These are phyloP conservation scores for Dianthus caryophyllus DNA, from an alignment of 148 eudicot genomes.

Conservation along the genomic window DNA sequence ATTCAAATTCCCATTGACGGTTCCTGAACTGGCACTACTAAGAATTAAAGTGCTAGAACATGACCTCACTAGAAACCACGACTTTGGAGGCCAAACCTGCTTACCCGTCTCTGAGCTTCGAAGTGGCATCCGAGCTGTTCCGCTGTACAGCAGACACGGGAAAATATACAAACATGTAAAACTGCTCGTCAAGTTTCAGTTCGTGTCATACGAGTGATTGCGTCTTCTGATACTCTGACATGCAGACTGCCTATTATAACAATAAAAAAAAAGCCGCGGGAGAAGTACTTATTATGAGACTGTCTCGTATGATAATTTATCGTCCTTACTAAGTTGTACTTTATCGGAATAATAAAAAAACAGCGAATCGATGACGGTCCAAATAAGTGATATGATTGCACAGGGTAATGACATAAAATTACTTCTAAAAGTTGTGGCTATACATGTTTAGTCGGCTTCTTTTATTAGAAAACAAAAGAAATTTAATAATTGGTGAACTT, in stretches of 20 bases:
- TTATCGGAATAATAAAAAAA: no score
- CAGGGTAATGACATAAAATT: no score
- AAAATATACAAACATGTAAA: constrained; percentile 38
- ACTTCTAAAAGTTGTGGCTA: no score
- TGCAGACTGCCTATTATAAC: neutral
- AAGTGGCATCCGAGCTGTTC: constrained; percentile 53
- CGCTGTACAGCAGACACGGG: constrained; percentile 41
- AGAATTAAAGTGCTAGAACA: constrained; percentile 47
- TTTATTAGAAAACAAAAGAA: no score
- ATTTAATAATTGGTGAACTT: no score
- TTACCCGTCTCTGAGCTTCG: constrained; percentile 51
- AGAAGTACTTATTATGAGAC: neutral
- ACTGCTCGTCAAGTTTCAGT: constrained; percentile 43
- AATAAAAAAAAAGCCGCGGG: neutral
- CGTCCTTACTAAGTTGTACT: no score
- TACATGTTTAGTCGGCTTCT: no score
- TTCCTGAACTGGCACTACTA: constrained; percentile 54
- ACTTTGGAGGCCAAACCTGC: constrained; percentile 64
- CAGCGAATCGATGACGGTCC: no score
- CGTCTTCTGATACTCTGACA: no score
- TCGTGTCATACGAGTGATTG: constrained; percentile 12
- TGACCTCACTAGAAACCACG: constrained; percentile 35
- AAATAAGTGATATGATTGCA: no score
- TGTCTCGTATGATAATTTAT: no score
- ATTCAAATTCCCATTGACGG: constrained; percentile 48